Conservation (phyloP, 2,329 filamentous ascomycete species). For the Arthroderma sp. region DNA sequence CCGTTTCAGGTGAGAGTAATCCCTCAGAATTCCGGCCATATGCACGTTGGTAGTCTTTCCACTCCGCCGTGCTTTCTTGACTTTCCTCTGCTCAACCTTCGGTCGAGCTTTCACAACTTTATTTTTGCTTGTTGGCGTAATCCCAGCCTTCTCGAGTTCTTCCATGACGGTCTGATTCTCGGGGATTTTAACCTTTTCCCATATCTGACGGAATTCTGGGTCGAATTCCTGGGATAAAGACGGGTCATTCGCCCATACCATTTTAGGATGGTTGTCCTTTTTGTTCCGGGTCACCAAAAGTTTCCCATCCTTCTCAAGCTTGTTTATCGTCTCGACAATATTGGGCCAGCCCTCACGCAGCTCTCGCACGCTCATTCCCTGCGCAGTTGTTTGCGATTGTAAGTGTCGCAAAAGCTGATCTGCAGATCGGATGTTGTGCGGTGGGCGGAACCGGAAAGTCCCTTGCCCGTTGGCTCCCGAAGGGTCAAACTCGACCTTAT, state of each 20-base stretch:
- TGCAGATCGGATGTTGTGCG: slow-evolving; percentile 67
- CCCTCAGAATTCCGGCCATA: slow-evolving; percentile 70
- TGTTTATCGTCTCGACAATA: slow-evolving; percentile 64
- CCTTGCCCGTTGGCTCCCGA: slow-evolving; percentile 53
- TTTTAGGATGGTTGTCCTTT: slow-evolving; percentile 76
- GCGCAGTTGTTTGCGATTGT: slow-evolving; percentile 66
- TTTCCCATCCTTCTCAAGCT: slow-evolving; percentile 64
- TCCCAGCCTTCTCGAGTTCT: slow-evolving; percentile 61
- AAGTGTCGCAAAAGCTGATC: slow-evolving; percentile 68
- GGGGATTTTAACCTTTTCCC: slow-evolving; percentile 69
- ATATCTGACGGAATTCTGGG: slow-evolving; percentile 68
- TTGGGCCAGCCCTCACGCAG: slow-evolving; percentile 92
- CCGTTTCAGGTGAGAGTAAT: slow-evolving; percentile 45
- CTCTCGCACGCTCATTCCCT: slow-evolving; percentile 72
- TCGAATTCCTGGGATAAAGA: slow-evolving; percentile 64
- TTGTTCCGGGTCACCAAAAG: slow-evolving; percentile 79
- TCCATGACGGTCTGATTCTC: slow-evolving; percentile 61
- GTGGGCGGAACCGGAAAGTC: slow-evolving; percentile 70
- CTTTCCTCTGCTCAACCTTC: slow-evolving; percentile 52
- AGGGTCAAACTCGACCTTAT: slow-evolving; percentile 48
- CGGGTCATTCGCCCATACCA: slow-evolving; percentile 81
- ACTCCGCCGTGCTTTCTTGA: slow-evolving; percentile 58
- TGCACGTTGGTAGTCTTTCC: slow-evolving; percentile 80
- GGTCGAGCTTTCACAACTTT: slow-evolving; percentile 48
- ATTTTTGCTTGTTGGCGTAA: slow-evolving; percentile 75